phyloP scores from a whole-genome alignment of 257 asterid species.

The Solanum sitiens region DNA sequence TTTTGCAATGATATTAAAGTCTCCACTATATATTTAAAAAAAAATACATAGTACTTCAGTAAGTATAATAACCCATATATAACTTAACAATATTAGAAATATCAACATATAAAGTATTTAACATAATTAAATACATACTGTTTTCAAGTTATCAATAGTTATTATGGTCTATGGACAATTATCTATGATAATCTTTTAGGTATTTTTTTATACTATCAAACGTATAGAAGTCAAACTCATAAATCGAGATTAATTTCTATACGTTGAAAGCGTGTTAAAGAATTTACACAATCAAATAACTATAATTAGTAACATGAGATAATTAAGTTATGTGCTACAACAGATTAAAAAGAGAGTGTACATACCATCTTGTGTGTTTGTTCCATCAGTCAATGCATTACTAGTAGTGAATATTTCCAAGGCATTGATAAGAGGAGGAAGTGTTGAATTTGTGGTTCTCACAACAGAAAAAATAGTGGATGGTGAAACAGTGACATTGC shows the following conservation, averaged over 20 bases:
- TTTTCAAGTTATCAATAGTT: not conserved
- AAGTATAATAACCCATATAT: not conserved
- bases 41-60: not conserved
- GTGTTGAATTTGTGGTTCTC: conserved; percentile 22
- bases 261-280: not conserved
- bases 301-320: not conserved
- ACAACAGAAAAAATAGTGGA: conserved; percentile 23
- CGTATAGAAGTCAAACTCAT: not conserved
- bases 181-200: not conserved
- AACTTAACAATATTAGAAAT: not conserved
- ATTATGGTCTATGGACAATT: not conserved
- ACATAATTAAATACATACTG: not conserved
- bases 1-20: conserved; percentile 30
- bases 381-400: conserved; percentile 16
- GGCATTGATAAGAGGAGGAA: conserved; percentile 60
- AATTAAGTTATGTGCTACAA: no score
- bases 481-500: conserved; percentile 11
- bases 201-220: not conserved
- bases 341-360: no score
- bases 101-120: not conserved
- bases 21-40: conserved; percentile 6
- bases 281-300: not conserved
- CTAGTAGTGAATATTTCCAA: conserved; percentile 36
- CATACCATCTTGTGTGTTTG: conserved; percentile 36
- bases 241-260: not conserved